Base-by-base conservation (phyloP, 1,139 yeast genomes). In the Suhomyces terraborum region DNA sequence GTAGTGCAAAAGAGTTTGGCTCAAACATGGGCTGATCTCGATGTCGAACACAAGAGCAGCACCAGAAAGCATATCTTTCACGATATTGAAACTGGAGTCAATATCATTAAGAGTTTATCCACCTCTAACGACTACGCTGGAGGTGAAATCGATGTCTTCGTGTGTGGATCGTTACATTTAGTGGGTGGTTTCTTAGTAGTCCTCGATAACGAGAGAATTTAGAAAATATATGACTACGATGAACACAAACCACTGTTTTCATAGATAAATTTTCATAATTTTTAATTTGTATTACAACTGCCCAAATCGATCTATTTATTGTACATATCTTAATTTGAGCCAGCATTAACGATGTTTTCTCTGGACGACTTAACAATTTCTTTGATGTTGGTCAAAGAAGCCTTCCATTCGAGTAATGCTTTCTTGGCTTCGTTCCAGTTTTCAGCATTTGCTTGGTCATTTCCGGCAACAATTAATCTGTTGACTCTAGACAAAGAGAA, bases 101-200 rank as follows among this genome's bases (percentile, higher is more conserved):
- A 79, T 29, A 69, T 75, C 50, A 68, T 78, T 41, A 69, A 75
- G 48, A 63, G 62, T 55, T 79, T 58, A 58, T 76, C 62, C 46
- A 64, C 62, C 14, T 45, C 51, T 4, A 45, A 35, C 32, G 53
- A 43, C 28, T 41, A 41, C 36, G 71, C 64, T 3, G 45, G 48
- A 18, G 51, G 59, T 10, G 56, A 50, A 10, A 66, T 82, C 16
- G 91, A 89, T 50, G 95, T 89, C 1, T 84, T 89, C 65, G 97
- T 89, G 0, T 87, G 95, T 47, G 99, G 99, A 2, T 91, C 98
- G 18, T 69, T 94, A 48, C 96, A 91, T 61, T 69, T 94, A 41
- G 96, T 93, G 8, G 98, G 99, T 14, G 98, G 98, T 0, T 77
- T 93, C 45, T 68, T 93, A 37, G 93, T 89, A 2, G 97, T 91